A percentile compares a stretch with the other conserved stretches of the same genome.
Conservation (phyloP, 805 yeast genomes). For the Zygosaccharomyces bisporus region DNA sequence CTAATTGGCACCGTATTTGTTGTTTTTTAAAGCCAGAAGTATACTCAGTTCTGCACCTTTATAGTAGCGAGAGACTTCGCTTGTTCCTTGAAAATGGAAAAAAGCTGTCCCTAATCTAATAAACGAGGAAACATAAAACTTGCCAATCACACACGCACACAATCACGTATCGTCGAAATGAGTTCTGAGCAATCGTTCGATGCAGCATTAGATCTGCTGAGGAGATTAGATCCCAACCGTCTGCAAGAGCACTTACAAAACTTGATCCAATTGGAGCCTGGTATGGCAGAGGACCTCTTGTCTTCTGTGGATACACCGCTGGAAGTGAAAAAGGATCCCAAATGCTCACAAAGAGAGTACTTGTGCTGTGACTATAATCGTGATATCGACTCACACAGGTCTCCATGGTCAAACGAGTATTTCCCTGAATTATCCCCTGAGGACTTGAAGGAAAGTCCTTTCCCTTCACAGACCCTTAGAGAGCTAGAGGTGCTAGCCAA, state of each 20-base stretch:
- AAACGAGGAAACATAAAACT: conserved; percentile 1
- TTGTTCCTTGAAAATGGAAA: not conserved
- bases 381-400: conserved; percentile 87
- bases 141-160: not conserved
- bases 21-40: no score
- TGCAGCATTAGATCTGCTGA: conserved; percentile 72
- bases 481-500: conserved; percentile 77
- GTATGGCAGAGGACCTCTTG: conserved; percentile 79
- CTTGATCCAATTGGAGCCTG: conserved; percentile 49
- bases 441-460: conserved; percentile 66
- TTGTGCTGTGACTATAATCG: conserved; percentile 92
- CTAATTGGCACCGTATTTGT: no score
- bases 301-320: conserved; percentile 87
- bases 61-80: not conserved
- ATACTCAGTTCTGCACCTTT: no score
- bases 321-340: conserved; percentile 30
- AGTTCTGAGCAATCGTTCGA: conserved; percentile 43
- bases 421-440: conserved; percentile 38
- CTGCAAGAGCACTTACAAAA: conserved; percentile 46
- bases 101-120: not conserved
- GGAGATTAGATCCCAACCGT: conserved; percentile 69
- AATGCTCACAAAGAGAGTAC: conserved; percentile 50
- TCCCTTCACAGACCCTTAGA: conserved; percentile 64
- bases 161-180: conserved; percentile 1
- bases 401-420: conserved; percentile 86